Evolutionary conservation across 768 basidiomycete species (phyloP).

Genomic region (Kwoniella mangroviensis): DNA sequence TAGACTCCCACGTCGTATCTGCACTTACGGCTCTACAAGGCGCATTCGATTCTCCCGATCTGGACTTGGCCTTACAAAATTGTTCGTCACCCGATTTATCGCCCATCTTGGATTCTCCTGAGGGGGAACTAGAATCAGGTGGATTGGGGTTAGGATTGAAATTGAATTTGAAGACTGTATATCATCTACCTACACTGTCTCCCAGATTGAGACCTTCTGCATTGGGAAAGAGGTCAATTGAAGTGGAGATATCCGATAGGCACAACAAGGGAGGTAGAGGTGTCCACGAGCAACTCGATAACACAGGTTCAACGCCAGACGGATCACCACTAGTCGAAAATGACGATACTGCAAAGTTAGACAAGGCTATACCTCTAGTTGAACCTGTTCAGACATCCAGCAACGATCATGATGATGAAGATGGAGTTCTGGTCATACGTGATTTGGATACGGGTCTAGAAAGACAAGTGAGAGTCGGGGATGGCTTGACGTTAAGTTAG

Average conservation of each 20-base stretch:
- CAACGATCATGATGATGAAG: background rate
- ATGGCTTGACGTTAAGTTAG: background rate
- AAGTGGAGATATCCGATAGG: background rate
- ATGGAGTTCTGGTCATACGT: conserved; percentile 11
- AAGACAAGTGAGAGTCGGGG: conserved; percentile 18
- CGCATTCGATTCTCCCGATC: conserved; percentile 29
- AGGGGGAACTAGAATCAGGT: background rate
- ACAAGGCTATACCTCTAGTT: background rate
- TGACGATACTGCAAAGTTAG: background rate
- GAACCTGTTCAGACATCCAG: too few species aligned
- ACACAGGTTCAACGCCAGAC: background rate
- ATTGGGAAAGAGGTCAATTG: background rate
- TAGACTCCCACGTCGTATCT: conserved; percentile 39
- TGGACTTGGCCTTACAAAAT: conserved; percentile 27
- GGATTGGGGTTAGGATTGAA: conserved; percentile 35
- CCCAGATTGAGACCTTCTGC: conserved; percentile 15
- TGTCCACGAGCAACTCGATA: background rate
- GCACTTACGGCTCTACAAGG: conserved; percentile 30
- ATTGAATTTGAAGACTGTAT: conserved; percentile 17
- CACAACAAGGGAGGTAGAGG: background rate
- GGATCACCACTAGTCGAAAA: background rate
- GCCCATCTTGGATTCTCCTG: background rate
- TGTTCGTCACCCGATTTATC: background rate
- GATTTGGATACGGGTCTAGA: conserved; percentile 25
- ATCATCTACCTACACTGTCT: conserved; percentile 25